These are phyloP conservation scores for Collybiopsis confluens DNA, from an alignment of 768 basidiomycete species.

Conservation along the genomic window DNA sequence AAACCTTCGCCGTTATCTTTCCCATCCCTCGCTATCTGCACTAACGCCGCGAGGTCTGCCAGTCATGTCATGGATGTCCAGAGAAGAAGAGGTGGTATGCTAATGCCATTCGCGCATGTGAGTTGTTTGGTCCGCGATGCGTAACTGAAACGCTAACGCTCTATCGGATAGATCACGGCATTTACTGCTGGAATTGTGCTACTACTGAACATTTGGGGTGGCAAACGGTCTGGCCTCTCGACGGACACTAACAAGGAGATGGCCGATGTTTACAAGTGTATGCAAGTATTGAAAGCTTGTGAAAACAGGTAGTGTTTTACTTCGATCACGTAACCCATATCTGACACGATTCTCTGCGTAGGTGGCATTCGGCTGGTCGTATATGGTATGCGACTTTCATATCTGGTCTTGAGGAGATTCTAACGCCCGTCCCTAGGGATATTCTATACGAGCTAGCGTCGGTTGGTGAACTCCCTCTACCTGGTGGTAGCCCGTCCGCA, in stretches of 20 bases:
- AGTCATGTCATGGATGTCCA: not conserved
- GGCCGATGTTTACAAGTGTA: conserved; percentile 38
- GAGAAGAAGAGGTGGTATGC: conserved; percentile 5
- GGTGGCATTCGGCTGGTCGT: conserved; percentile 16
- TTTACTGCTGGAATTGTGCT: conserved; percentile 34
- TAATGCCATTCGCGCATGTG: conserved; percentile 14
- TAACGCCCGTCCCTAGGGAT: conserved; percentile 60
- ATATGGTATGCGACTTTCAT: no score
- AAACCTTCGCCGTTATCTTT: not conserved
- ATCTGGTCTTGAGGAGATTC: no score
- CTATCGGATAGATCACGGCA: conserved; percentile 15
- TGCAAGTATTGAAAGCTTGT: conserved; percentile 25
- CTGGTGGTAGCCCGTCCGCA: conserved; percentile 49
- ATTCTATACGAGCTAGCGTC: conserved; percentile 69
- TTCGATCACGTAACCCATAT: not conserved
- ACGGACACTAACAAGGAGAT: conserved; percentile 33
- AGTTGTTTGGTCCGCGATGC: not conserved
- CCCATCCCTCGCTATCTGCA: not conserved
- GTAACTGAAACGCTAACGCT: not conserved
- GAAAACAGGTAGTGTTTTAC: conserved; percentile 13
- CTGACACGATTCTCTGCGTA: not conserved
- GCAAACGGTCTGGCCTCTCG: conserved; percentile 25
- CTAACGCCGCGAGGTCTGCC: not conserved
- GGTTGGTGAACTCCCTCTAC: conserved; percentile 67
- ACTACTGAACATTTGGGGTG: conserved; percentile 46